Percentiles rank a stretch among this genome's conserved stretches.
These are phyloP conservation scores for Phytophthora ramorum DNA, from an alignment of 352 stramenopile genomes.

Conservation along the genomic window DNA sequence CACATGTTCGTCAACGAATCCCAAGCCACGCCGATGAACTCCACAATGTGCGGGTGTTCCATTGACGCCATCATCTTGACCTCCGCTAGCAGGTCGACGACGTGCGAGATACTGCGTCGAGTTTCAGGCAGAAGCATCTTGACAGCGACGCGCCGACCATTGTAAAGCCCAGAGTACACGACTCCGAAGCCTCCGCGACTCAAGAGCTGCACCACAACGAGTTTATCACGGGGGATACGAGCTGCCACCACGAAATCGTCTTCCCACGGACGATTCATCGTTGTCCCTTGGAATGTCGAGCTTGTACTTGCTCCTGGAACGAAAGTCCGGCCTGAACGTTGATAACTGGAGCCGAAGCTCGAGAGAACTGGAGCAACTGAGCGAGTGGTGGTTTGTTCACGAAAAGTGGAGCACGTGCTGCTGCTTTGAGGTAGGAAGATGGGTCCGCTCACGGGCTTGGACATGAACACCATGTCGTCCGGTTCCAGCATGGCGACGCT, in stretches of 20 bases:
- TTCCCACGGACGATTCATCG: constrained; percentile 37
- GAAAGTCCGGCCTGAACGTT: constrained; percentile 22
- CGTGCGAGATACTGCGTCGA: constrained; percentile 33
- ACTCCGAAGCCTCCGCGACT: constrained; percentile 54
- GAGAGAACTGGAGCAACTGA: constrained; percentile 33
- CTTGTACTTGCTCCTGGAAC: constrained; percentile 11
- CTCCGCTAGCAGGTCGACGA: constrained; percentile 49
- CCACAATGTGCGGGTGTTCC: constrained; percentile 53
- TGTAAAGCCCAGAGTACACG: constrained; percentile 51
- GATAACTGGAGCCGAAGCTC: constrained; percentile 23
- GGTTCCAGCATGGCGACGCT: constrained; percentile 41
- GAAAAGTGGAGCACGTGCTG: constrained; percentile 32
- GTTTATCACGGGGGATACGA: constrained; percentile 50
- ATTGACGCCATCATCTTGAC: constrained; percentile 54
- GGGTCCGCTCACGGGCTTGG: constrained; percentile 23
- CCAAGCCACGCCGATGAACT: constrained; percentile 63
- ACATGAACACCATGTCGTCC: constrained; percentile 32
- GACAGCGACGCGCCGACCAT: constrained; percentile 45
- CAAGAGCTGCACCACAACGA: constrained; percentile 38
- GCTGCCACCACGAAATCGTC: constrained; percentile 50
- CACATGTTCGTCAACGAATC: constrained; percentile 52
- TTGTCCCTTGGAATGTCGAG: constrained; percentile 15
- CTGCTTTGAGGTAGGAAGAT: constrained; percentile 32
- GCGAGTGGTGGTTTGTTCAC: constrained; percentile 22
- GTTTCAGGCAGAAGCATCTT: constrained; percentile 59